Base-by-base conservation (phyloP, 169 alveolate species). In the Plasmodium knowlesi region DNA sequence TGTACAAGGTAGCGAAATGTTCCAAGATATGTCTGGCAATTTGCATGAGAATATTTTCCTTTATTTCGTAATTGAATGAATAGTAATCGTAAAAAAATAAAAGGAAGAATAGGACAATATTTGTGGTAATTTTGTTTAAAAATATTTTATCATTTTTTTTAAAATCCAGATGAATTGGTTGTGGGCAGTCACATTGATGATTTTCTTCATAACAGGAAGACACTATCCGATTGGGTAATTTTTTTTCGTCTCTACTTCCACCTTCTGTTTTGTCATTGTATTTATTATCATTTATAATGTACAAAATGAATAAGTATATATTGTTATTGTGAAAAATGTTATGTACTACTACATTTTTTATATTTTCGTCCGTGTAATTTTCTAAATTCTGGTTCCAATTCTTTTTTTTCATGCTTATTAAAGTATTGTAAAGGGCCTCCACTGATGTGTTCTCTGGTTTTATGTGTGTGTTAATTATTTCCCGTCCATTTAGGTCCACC, bases 51-150 rank as follows among this genome's bases (percentile, higher is more conserved):
- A 89, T 89, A 39, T 89, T 89, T 89, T 89, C 94, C 82, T 89
- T 89, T 67, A 89, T 89, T 89, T 89, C 90, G 82, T 89, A 89
- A 39, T 80, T 79, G 83, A 14, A 67, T 3, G 89, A 89, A 41
- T 89, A 89, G 82, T 89, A 89, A 80, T 89, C 94, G 82, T 89
- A 89, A 89, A 89, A 89, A 46, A 89, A 89, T 89, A 89, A 67
- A 25, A 89, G 90, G 32, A 89, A 89, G 50, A 89, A 89, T 89
- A 89, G 30, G 8, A 89, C 50, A 89, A 89, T 89, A 61, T 78
- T 89, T 10, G 90, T 89, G 67, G 94, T 89, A 61, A 89, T 32
- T 43, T 89, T 89, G 79, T 89, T 89, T 79, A 89, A 12, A 81
- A 79, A 89, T 80, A n/a, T n/a, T 89, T 89, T 89, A 81, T 89